These are phyloP conservation scores for Hyphodiscus hymeniophilus DNA, from an alignment of 495 filamentous ascomycete genomes.

Conservation along the genomic window DNA sequence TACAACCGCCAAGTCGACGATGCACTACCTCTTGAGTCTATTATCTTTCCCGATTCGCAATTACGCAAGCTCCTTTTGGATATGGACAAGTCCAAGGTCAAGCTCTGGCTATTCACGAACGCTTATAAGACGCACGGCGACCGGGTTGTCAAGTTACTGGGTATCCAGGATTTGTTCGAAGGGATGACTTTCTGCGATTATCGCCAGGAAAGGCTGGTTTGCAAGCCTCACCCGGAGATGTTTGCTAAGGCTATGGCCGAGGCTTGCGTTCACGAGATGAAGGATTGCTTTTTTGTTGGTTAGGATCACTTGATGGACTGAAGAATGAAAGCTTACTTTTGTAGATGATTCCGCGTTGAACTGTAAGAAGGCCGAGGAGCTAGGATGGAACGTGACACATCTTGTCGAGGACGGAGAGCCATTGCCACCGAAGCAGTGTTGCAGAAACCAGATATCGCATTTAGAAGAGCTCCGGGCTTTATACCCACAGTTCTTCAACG, in stretches of 20 bases:
- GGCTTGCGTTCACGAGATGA: conserved; percentile 45
- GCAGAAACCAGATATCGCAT: conserved; percentile 58
- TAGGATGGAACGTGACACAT: conserved; percentile 77
- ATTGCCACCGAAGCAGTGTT: conserved; percentile 48
- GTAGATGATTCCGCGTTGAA: conserved; percentile 79
- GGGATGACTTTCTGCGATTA: conserved; percentile 94
- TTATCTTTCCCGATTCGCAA: conserved; percentile 68
- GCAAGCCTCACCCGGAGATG: conserved; percentile 81
- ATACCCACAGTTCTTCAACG: conserved; percentile 75
- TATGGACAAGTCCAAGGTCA: conserved; percentile 71
- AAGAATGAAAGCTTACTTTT: conserved; percentile 7
- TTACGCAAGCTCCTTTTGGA: conserved; percentile 71
- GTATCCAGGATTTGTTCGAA: conserved; percentile 81
- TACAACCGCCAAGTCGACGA: conserved; percentile 96
- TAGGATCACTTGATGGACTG: conserved; percentile 24
- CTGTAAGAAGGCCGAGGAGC: conserved; percentile 55
- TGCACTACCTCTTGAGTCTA: conserved; percentile 75
- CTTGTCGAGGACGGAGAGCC: conserved; percentile 65
- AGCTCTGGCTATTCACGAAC: conserved; percentile 92
- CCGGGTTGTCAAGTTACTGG: conserved; percentile 72
- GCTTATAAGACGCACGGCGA: conserved; percentile 85
- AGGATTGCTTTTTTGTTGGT: conserved; percentile 83
- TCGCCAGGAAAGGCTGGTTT: conserved; percentile 52
- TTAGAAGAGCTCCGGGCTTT: conserved; percentile 62
- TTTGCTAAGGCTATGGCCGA: conserved; percentile 71